Evolutionary conservation across 2,329 filamentous ascomycete species (phyloP).

Genomic region (Curvularia sp.): DNA sequence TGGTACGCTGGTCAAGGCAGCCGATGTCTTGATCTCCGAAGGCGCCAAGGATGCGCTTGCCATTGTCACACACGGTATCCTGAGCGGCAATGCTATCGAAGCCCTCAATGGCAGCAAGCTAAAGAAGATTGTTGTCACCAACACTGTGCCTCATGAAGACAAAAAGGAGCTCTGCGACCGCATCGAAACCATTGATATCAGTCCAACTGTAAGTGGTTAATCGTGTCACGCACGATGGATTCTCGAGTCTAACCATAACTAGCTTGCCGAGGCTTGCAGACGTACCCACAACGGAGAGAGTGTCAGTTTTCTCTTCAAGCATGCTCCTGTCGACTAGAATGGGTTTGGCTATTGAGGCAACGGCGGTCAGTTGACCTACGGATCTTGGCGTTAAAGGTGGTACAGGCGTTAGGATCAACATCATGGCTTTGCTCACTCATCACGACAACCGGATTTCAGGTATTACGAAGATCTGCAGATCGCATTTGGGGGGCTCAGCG

Average conservation of each 20-base stretch:
- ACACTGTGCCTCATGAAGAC: constrained; percentile 82
- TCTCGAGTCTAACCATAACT: constrained; percentile 23
- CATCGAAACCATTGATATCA: constrained; percentile 91
- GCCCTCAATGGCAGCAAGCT: constrained; percentile 81
- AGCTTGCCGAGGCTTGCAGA: constrained; percentile 73
- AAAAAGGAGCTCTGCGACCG: constrained; percentile 80
- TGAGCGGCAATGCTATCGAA: constrained; percentile 87
- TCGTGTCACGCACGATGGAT: not conserved
- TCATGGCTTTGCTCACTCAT: constrained; percentile 6
- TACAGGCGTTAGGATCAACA: constrained; percentile 17
- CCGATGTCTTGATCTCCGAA: constrained; percentile 78
- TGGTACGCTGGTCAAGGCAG: constrained; percentile 86
- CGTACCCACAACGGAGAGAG: constrained; percentile 76
- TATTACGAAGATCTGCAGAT: constrained; percentile 17
- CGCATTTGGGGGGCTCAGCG: constrained; percentile 15
- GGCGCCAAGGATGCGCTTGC: constrained; percentile 90
- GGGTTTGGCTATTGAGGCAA: constrained; percentile 13
- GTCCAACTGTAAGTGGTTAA: constrained; percentile 67
- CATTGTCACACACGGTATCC: constrained; percentile 92
- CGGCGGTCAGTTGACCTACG: constrained; percentile 16
- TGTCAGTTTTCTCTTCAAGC: constrained; percentile 74
- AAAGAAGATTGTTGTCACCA: constrained; percentile 84
- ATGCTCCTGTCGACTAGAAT: constrained; percentile 62
- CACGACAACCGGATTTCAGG: constrained; percentile 9
- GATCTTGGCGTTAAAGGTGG: constrained; percentile 27